Conservation (phyloP, 2,329 filamentous ascomycete species). For the Dactylonectria estremocensis region DNA sequence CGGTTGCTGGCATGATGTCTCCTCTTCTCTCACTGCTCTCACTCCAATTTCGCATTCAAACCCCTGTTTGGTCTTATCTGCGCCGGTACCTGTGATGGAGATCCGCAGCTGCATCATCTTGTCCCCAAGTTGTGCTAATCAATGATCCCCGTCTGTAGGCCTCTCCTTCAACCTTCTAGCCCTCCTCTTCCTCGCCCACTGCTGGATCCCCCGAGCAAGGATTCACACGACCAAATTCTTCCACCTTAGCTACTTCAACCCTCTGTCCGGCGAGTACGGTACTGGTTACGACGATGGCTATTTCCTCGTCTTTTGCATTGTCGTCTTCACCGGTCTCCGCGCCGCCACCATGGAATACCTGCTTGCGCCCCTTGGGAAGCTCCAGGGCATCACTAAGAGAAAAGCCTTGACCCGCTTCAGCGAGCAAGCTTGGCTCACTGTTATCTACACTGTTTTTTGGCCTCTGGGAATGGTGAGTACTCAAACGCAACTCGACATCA, state of each 20-base stretch:
- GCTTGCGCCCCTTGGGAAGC: slow-evolving; percentile 82
- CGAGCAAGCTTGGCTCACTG: slow-evolving; percentile 92
- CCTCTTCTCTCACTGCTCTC: slow-evolving; percentile 8
- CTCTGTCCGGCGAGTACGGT: slow-evolving; percentile 77
- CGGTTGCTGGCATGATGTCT: slow-evolving; percentile 30
- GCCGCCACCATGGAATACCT: slow-evolving; percentile 90
- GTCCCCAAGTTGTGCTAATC: slow-evolving; percentile 45
- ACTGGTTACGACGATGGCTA: slow-evolving; percentile 86
- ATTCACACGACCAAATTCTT: slow-evolving; percentile 90
- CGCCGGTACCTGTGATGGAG: not conserved
- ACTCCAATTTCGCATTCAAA: slow-evolving; percentile 18
- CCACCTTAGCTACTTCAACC: slow-evolving; percentile 86
- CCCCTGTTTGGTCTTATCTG: slow-evolving; percentile 19
- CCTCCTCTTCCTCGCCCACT: slow-evolving; percentile 85
- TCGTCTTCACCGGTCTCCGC: slow-evolving; percentile 89
- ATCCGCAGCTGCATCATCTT: not conserved
- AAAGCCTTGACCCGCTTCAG: slow-evolving; percentile 89
- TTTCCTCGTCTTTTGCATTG: slow-evolving; percentile 84
- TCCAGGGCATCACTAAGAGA: slow-evolving; percentile 79
- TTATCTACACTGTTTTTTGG: slow-evolving; percentile 90
- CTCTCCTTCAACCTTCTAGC: slow-evolving; percentile 89
- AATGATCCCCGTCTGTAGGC: slow-evolving; percentile 59
- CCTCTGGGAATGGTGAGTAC: slow-evolving; percentile 82
- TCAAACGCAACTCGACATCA: not conserved
- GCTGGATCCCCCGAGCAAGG: slow-evolving; percentile 85